Conservation (phyloP, 2,329 filamentous ascomycete species). For the Scorias spongiosa region DNA sequence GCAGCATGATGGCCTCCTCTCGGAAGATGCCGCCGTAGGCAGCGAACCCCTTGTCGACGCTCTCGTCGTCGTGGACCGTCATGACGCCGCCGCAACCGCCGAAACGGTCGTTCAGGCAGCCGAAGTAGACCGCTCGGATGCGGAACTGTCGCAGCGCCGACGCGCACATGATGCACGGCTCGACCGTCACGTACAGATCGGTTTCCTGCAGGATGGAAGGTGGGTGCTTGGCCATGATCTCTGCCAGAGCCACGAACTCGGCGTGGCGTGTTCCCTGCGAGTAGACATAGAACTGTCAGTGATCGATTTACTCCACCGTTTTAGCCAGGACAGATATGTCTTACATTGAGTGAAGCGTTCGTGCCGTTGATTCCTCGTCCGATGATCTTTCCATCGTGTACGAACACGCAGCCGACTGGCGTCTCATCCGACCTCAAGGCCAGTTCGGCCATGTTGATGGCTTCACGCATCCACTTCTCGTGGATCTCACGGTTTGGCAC, state of each 20-base stretch:
- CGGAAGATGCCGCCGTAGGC: slow-evolving; percentile 78
- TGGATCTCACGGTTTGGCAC: slow-evolving; percentile 32
- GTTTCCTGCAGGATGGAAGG: slow-evolving; percentile 55
- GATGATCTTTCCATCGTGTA: slow-evolving; percentile 63
- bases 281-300: not conserved
- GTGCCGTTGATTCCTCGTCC: slow-evolving; percentile 94
- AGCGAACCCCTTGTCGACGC: slow-evolving; percentile 63
- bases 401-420: slow-evolving; percentile 89
- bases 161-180: slow-evolving; percentile 98
- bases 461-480: slow-evolving; percentile 64
- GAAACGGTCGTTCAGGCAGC: slow-evolving; percentile 91
- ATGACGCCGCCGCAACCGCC: slow-evolving; percentile 91
- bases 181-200: slow-evolving; percentile 88
- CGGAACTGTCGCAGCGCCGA: slow-evolving; percentile 77
- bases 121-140: slow-evolving; percentile 84
- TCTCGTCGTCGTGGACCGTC: slow-evolving; percentile 61
- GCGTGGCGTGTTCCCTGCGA: slow-evolving; percentile 75
- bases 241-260: slow-evolving; percentile 74
- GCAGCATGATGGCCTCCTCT: slow-evolving; percentile 81
- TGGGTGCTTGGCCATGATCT: slow-evolving; percentile 49
- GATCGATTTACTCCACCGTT: not conserved
- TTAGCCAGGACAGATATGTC: slow-evolving; percentile 7
- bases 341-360: slow-evolving; percentile 61
- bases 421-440: slow-evolving; percentile 81
- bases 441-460: slow-evolving; percentile 75